These are phyloP conservation scores for Hemerocallis citrina DNA, from an alignment of 106 monocot species.

Conservation along the genomic window DNA sequence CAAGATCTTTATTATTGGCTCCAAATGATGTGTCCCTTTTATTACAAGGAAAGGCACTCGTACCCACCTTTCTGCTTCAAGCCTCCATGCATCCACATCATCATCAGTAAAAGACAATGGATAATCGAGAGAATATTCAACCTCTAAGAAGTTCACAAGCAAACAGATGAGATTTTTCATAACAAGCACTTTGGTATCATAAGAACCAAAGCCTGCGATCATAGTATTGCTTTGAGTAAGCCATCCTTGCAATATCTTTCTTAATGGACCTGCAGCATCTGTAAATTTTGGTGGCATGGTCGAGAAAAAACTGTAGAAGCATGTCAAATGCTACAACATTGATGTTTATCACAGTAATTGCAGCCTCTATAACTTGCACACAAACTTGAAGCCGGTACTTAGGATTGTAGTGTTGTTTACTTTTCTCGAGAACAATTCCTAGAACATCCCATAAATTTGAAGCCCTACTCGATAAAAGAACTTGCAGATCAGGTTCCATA, in stretches of 20 bases:
- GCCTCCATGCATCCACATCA: constrained; percentile 62
- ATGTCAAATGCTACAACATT: constrained; percentile 42
- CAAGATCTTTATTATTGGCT: constrained; percentile 54
- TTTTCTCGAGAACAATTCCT: constrained; percentile 58
- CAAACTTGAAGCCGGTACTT: constrained; percentile 88
- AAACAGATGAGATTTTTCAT: constrained; percentile 39
- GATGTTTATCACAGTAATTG: constrained; percentile 41
- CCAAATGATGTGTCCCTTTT: constrained; percentile 34
- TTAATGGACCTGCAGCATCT: constrained; percentile 52
- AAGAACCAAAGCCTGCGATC: background rate
- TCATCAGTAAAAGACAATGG: constrained; percentile 66
- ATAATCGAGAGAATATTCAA: constrained; percentile 5
- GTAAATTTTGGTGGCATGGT: constrained; percentile 68
- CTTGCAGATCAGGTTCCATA: constrained; percentile 9
- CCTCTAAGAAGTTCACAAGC: constrained; percentile 43
- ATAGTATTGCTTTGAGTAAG: constrained; percentile 13
- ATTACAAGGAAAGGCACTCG: constrained; percentile 58
- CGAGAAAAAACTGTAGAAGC: constrained; percentile 76
- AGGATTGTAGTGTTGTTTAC: constrained; percentile 90
- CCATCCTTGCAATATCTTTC: constrained; percentile 58
- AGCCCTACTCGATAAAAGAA: background rate
- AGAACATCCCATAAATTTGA: constrained; percentile 60
- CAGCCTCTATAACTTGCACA: constrained; percentile 63
- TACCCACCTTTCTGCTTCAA: constrained; percentile 68
- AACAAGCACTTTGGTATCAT: constrained; percentile 16